Evolutionary conservation across 495 filamentous ascomycete genomes (phyloP).

Genomic region (Hypoxylon fuscum): DNA sequence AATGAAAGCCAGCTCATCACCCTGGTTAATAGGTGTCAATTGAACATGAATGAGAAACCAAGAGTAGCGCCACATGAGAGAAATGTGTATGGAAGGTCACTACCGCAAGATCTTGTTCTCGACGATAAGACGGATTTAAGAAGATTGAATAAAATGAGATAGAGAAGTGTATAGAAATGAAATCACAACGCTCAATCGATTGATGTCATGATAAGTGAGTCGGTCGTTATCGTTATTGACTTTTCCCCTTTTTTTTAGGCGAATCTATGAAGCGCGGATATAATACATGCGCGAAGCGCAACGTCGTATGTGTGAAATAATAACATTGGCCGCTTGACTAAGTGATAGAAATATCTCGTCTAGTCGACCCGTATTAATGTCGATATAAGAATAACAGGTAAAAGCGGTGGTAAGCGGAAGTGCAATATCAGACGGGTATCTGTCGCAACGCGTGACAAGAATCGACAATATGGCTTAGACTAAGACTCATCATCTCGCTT

Average conservation of each 20-base stretch:
- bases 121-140: too few relatives aligned
- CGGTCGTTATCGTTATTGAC: constrained; percentile 23
- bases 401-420: not conserved
- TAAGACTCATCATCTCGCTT: constrained; percentile 50
- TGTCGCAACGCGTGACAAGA: not conserved
- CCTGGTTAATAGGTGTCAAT: too few relatives aligned
- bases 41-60: too few relatives aligned
- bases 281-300: constrained; percentile 29
- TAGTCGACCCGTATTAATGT: not conserved
- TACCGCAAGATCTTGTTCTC: too few relatives aligned
- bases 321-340: constrained; percentile 10
- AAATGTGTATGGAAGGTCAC: too few relatives aligned
- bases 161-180: not conserved
- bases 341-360: constrained; percentile 6
- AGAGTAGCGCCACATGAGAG: too few relatives aligned
- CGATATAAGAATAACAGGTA: not conserved
- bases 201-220: not conserved
- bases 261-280: constrained; percentile 28
- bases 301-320: constrained; percentile 12
- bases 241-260: not conserved
- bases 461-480: not conserved
- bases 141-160: too few relatives aligned
- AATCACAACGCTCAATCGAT: not conserved
- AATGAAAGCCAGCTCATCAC: too few relatives aligned
- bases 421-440: constrained; percentile 10